These are phyloP conservation scores for Fusarium algeriense DNA, from an alignment of 2,329 filamentous ascomycete species.

Conservation along the genomic window DNA sequence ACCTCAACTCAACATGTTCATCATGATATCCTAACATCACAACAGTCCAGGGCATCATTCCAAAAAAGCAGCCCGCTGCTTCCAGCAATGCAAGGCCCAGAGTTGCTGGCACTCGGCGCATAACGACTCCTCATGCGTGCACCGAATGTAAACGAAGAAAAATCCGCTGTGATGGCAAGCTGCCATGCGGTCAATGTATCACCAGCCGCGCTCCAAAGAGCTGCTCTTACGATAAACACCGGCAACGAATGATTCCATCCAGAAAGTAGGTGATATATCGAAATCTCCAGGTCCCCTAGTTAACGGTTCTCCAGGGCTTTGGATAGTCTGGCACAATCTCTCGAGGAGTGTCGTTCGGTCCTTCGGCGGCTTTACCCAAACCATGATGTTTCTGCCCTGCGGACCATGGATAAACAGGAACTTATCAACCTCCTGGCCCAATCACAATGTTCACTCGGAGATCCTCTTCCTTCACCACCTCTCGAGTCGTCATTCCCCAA, in stretches of 20 bases:
- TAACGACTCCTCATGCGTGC: conserved; percentile 73
- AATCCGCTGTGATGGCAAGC: conserved; percentile 85
- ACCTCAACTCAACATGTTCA: not conserved
- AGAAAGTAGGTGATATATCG: conserved; percentile 70
- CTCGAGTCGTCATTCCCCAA: conserved; percentile 63
- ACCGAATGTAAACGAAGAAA: conserved; percentile 84
- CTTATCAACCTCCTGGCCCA: conserved; percentile 68
- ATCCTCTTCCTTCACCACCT: conserved; percentile 65
- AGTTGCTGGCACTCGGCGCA: conserved; percentile 59
- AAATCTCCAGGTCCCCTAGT: conserved; percentile 21
- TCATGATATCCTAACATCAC: conserved; percentile 16
- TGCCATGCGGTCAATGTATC: conserved; percentile 85
- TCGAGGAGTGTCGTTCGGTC: conserved; percentile 69
- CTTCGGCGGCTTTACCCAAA: conserved; percentile 67
- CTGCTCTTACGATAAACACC: conserved; percentile 85
- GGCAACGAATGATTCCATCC: conserved; percentile 80
- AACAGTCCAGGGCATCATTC: conserved; percentile 66
- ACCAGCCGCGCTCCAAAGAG: conserved; percentile 84
- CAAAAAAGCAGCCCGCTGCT: conserved; percentile 60
- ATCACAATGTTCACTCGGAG: conserved; percentile 56
- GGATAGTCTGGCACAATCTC: conserved; percentile 72
- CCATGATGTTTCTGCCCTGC: conserved; percentile 64
- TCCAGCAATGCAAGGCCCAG: conserved; percentile 54
- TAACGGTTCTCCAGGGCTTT: conserved; percentile 60
- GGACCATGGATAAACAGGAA: conserved; percentile 68